Evolutionary conservation across 208 protist species (phyloP).

Genomic region (Wallacemonas rigidus): DNA sequence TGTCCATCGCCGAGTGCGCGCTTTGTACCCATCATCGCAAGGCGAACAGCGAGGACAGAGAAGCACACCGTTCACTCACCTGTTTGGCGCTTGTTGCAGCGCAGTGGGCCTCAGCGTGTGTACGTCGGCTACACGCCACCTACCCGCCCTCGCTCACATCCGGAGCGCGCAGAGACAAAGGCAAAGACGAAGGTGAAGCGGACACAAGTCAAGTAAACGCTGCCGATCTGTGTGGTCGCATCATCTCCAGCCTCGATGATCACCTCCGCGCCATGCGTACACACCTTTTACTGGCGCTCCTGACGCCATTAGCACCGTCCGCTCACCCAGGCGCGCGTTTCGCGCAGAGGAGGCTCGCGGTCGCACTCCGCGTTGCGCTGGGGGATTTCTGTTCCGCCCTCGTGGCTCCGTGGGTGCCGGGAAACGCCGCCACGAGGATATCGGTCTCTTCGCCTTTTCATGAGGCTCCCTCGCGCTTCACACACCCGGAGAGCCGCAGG

Average conservation of each 20-base stretch:
- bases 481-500: not conserved
- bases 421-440: no score
- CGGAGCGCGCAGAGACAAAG: not conserved
- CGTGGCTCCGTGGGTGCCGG: no score
- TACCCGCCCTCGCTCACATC: not conserved
- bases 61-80: not conserved
- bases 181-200: no score
- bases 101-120: conserved; percentile 5
- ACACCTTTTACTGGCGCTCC: not conserved
- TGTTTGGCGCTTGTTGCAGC: conserved; percentile 2
- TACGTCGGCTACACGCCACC: not conserved
- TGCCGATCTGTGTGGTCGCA: no score
- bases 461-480: not conserved
- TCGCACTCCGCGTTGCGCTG: no score
- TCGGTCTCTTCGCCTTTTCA: no score
- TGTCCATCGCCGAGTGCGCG: conserved; percentile 28
- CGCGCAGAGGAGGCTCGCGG: no score
- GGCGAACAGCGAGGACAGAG: not conserved
- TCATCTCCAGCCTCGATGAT: not conserved
- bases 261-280: not conserved
- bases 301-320: no score
- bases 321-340: no score
- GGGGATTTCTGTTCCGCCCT: no score
- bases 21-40: not conserved
- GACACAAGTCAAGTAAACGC: no score